Evolutionary conservation across 2,329 filamentous ascomycete species (phyloP).

Genomic region (Chaetomiaceae sp.): DNA sequence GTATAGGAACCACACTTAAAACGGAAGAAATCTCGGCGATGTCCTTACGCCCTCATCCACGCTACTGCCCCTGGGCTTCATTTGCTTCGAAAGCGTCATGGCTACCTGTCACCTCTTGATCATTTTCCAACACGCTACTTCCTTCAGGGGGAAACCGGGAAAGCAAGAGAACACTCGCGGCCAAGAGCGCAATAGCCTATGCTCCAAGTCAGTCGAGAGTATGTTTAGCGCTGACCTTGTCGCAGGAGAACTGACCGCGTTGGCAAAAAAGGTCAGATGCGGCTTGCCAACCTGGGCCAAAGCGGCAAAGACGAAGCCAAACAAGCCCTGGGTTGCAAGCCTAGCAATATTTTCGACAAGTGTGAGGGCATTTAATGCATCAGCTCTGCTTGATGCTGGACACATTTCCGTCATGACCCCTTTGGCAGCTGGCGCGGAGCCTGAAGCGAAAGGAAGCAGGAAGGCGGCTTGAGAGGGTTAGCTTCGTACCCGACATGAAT

Average conservation of each 20-base stretch:
- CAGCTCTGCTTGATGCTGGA: conserved; percentile 53
- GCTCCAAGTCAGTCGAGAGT: neutral
- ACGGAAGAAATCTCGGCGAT: too few species aligned
- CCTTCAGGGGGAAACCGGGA: conserved; percentile 40
- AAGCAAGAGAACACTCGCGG: conserved; percentile 36
- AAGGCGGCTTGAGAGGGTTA: conserved; percentile 44
- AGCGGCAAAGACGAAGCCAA: conserved; percentile 62
- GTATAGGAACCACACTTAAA: too few species aligned
- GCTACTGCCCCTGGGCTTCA: too few species aligned
- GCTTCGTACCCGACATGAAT: neutral
- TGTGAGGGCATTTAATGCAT: conserved; percentile 65
- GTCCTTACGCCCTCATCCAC: too few species aligned
- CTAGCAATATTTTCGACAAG: conserved; percentile 65
- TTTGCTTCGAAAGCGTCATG: too few species aligned
- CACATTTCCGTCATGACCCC: conserved; percentile 71
- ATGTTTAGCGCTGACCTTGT: neutral
- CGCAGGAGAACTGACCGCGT: conserved; percentile 47
- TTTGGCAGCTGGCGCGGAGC: conserved; percentile 64
- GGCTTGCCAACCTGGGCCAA: conserved; percentile 56
- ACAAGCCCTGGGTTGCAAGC: conserved; percentile 59
- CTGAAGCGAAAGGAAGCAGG: conserved; percentile 63
- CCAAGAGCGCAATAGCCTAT: conserved; percentile 49
- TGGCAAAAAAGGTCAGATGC: conserved; percentile 62
- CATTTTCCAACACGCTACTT: conserved; percentile 32
- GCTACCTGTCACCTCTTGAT: too few species aligned